These are phyloP conservation scores for Diaporthe aspalathi DNA, from an alignment of 2,329 filamentous ascomycete species.

Conservation along the genomic window DNA sequence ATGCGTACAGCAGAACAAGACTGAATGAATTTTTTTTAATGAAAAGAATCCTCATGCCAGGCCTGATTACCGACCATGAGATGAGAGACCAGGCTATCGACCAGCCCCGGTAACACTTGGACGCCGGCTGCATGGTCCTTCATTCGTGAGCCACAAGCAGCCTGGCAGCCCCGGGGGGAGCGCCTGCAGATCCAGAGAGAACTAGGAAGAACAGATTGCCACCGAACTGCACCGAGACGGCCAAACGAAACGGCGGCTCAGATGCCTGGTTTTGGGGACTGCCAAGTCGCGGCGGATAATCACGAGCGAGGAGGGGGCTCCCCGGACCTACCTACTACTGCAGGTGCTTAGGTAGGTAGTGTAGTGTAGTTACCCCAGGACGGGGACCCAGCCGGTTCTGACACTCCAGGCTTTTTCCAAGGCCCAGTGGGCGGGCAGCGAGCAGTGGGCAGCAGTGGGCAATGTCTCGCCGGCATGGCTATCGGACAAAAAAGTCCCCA, in stretches of 20 bases:
- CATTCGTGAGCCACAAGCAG: constrained; percentile 20
- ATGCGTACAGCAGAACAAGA: not conserved
- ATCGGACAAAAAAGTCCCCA: constrained; percentile 3
- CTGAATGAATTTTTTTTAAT: not conserved
- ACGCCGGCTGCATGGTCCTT: constrained; percentile 22
- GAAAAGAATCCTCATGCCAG: not conserved
- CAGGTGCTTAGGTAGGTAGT: no score
- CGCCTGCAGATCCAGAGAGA: constrained; percentile 3
- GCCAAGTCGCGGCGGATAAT: constrained; percentile 19
- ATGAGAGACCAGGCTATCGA: constrained; percentile 6
- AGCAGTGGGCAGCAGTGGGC: no score
- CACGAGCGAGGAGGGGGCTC: not conserved
- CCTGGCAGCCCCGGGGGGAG: not conserved
- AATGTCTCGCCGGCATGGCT: constrained; percentile 17
- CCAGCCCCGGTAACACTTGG: constrained; percentile 23
- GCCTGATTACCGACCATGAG: not conserved
- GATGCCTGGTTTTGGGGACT: not conserved
- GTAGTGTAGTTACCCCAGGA: not conserved
- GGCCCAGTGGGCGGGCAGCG: no score
- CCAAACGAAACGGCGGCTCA: constrained; percentile 27
- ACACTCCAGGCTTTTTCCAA: not conserved
- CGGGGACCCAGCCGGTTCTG: no score
- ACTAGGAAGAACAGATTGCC: not conserved
- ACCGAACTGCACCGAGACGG: constrained; percentile 7
- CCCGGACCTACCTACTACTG: not conserved